Percentiles rank a stretch among this genome's conserved stretches.
Conservation (phyloP, 2,329 filamentous ascomycete species). For the Arthroderma sp. region DNA sequence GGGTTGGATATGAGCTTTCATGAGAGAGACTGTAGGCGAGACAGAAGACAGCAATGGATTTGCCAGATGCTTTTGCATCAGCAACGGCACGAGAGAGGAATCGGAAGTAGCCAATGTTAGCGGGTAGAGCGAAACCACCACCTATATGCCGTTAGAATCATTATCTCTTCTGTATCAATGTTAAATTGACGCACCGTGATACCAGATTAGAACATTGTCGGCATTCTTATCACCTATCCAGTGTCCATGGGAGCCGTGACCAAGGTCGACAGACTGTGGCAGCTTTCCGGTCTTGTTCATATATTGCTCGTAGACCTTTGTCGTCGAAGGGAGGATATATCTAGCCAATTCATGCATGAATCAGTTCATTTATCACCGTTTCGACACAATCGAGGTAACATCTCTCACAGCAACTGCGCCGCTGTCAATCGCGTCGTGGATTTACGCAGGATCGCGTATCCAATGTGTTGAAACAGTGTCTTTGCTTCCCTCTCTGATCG, state of each 20-base stretch:
- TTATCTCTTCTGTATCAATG: neutral
- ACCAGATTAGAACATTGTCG: conserved; percentile 28
- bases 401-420: conserved; percentile 4
- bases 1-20: conserved; percentile 30
- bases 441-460: conserved; percentile 17
- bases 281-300: conserved; percentile 16
- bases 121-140: conserved; percentile 43
- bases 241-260: conserved; percentile 21
- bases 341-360: conserved; percentile 9
- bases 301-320: conserved; percentile 15
- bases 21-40: conserved; percentile 48
- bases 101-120: conserved; percentile 34
- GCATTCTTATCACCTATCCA: conserved; percentile 29
- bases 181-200: conserved; percentile 19
- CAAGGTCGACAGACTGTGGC: conserved; percentile 19
- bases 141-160: conserved; percentile 22
- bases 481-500: conserved; percentile 25
- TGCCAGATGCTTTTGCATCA: conserved; percentile 27
- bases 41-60: conserved; percentile 38
- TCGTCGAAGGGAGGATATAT: conserved; percentile 15
- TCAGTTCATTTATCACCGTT: neutral
- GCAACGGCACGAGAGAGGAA: conserved; percentile 35
- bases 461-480: conserved; percentile 24
- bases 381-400: neutral
- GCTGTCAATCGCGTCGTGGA: conserved; percentile 9